Percentiles rank a stretch among this genome's conserved stretches.
These are phyloP conservation scores for Sphaerobolus stellatus DNA, from an alignment of 1,284 basidiomycete genomes.

Conservation along the genomic window DNA sequence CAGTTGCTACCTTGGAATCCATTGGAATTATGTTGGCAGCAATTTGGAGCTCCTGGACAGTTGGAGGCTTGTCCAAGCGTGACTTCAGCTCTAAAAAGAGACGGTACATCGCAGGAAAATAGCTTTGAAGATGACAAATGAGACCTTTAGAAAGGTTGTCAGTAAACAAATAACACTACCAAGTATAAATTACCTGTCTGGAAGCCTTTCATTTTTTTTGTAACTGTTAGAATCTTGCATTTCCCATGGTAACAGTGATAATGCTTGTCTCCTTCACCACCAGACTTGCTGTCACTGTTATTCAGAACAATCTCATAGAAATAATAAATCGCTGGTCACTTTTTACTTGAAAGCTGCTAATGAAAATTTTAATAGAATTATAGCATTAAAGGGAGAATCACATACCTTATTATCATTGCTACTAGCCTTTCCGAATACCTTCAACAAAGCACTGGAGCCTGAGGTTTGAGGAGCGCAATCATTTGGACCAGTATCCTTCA, in stretches of 20 bases:
- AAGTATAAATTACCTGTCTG: conserved; percentile 15
- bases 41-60: not conserved
- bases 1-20: not conserved
- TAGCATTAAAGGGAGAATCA: no score
- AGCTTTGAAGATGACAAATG: conserved; percentile 18
- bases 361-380: no score
- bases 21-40: not conserved
- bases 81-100: conserved; percentile 20
- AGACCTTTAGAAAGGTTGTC: conserved; percentile 14
- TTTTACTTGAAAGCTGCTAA: no score
- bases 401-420: no score
- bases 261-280: conserved; percentile 18
- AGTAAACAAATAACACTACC: not conserved
- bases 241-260: conserved; percentile 27
- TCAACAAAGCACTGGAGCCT: no score
- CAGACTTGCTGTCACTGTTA: conserved; percentile 8
- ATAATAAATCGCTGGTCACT: conserved; percentile 23
- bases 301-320: conserved; percentile 20
- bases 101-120: conserved; percentile 19
- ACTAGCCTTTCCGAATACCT: no score
- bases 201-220: conserved; percentile 20
- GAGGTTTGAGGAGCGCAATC: no score
- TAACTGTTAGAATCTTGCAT: conserved; percentile 22
- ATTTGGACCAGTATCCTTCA: no score
- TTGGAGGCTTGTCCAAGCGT: not conserved